A percentile compares a stretch with the other conserved stretches of the same genome.
Conservation (phyloP, 108 stramenopile genomes). For the Cyclotella baltica region DNA sequence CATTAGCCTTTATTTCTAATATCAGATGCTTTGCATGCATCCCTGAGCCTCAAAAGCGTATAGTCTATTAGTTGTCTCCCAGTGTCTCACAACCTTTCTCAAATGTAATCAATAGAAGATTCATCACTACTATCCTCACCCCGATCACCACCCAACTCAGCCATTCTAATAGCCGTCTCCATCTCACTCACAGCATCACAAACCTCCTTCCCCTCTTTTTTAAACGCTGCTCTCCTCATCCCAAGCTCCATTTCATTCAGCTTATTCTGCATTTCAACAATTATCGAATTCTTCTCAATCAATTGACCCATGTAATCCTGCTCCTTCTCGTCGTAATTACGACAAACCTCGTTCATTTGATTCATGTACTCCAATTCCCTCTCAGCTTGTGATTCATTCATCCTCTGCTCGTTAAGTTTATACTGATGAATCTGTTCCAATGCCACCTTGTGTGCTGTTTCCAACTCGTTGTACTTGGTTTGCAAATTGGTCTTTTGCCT, state of each 20-base stretch:
- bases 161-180: constrained; percentile 34
- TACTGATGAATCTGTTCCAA: constrained; percentile 20
- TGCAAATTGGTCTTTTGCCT: constrained; percentile 20
- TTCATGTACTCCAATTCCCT: constrained; percentile 44
- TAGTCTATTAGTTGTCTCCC: background rate
- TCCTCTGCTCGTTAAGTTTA: constrained; percentile 18
- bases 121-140: constrained; percentile 35
- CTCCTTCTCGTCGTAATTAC: constrained; percentile 20
- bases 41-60: background rate
- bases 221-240: background rate
- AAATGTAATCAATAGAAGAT: constrained; percentile 37
- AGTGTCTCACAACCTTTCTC: background rate
- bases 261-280: constrained; percentile 31
- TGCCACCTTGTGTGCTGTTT: constrained; percentile 12
- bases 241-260: constrained; percentile 24
- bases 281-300: constrained; percentile 26
- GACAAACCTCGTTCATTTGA: constrained; percentile 37
- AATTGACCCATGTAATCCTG: constrained; percentile 35
- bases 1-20: too few relatives aligned
- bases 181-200: constrained; percentile 21
- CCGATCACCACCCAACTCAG: background rate
- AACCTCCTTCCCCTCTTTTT: constrained; percentile 17
- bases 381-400: constrained; percentile 30
- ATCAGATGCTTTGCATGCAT: too few relatives aligned
- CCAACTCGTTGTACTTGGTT: constrained; percentile 21